Conservation (phyloP, 805 yeast species). For the Lachancea thermotolerans region DNA sequence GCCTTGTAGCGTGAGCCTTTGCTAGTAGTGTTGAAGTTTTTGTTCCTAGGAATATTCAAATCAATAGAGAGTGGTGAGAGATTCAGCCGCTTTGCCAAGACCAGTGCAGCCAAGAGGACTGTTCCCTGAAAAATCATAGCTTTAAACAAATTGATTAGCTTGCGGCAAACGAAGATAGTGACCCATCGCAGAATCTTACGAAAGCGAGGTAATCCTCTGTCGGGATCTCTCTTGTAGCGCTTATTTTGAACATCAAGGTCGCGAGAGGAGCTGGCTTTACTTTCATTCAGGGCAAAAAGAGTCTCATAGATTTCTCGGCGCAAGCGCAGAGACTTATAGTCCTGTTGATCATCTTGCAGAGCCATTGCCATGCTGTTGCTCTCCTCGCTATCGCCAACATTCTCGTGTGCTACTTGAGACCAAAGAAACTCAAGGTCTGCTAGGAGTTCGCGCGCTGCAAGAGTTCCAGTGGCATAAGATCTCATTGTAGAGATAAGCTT, state of each 20-base stretch:
- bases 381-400: slow-evolving; percentile 4
- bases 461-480: slow-evolving; percentile 58
- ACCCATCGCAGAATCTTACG: slow-evolving; percentile 3
- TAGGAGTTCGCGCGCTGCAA: slow-evolving; percentile 58
- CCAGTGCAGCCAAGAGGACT: neutral
- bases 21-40: neutral
- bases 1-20: neutral
- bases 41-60: neutral
- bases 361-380: slow-evolving; percentile 8
- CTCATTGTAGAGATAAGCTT: slow-evolving; percentile 67
- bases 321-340: slow-evolving; percentile 7
- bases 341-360: slow-evolving; percentile 8
- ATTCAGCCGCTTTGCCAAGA: neutral
- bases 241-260: neutral
- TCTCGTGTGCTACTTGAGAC: slow-evolving; percentile 47
- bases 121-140: neutral
- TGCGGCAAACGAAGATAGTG: neutral
- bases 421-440: slow-evolving; percentile 65
- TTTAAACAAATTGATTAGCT: neutral
- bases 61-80: slow-evolving; percentile 2
- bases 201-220: neutral
- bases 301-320: slow-evolving; percentile 11
- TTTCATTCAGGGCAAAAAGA: slow-evolving; percentile 13
- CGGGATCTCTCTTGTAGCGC: neutral
- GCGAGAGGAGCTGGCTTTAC: neutral